Evolutionary conservation across 2,329 filamentous ascomycete species (phyloP).

Genomic region (Monosporascus sp.): DNA sequence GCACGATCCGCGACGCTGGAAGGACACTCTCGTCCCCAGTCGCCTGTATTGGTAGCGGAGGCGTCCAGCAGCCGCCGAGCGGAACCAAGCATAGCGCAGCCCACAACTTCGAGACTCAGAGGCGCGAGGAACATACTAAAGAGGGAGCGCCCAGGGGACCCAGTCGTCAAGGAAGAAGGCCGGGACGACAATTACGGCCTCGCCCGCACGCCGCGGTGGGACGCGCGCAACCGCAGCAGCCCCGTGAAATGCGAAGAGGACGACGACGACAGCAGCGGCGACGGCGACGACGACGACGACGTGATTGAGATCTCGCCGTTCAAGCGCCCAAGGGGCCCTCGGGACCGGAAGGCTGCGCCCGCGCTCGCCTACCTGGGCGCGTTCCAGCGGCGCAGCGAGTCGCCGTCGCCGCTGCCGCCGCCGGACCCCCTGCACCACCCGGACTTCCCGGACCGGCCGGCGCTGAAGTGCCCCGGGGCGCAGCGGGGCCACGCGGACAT

Average conservation of each 20-base stretch:
- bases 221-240: slow-evolving; percentile 1
- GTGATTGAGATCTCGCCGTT: slow-evolving; percentile 5
- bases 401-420: not conserved
- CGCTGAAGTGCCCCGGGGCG: slow-evolving; percentile 5
- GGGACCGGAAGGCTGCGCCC: not conserved
- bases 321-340: slow-evolving; percentile 1
- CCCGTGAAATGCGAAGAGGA: not conserved
- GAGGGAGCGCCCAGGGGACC: too few species aligned
- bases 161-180: slow-evolving; percentile 1
- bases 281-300: slow-evolving; percentile 2
- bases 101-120: too few species aligned
- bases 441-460: slow-evolving; percentile 4
- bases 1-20: too few species aligned
- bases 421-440: slow-evolving; percentile 4
- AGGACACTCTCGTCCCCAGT: too few species aligned
- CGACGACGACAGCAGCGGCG: not conserved
- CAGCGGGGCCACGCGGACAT: not conserved
- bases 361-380: not conserved
- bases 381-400: not conserved
- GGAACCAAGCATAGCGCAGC: too few species aligned
- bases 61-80: too few species aligned
- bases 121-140: too few species aligned
- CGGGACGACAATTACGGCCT: not conserved
- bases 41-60: too few species aligned
- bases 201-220: not conserved